These are phyloP conservation scores for Liquidambar formosana DNA, from an alignment of 164 flowering plant genomes.

Conservation along the genomic window DNA sequence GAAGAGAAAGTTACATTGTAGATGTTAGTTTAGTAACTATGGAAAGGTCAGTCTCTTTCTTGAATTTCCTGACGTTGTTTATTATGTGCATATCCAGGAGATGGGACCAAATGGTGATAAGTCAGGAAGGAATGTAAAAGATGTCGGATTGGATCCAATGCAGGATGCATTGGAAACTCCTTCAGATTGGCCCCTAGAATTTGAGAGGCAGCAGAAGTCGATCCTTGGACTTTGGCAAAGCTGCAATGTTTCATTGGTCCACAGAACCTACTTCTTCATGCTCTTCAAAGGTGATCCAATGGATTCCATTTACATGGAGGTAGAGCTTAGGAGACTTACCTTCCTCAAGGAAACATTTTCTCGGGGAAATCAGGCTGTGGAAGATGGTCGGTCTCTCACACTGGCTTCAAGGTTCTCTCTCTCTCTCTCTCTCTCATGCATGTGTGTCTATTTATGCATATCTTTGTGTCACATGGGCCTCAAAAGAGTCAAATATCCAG, in stretches of 20 bases:
- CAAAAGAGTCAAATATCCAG: too few relatives aligned
- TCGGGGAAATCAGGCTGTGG: slow-evolving; percentile 33
- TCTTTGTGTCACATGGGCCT: too few relatives aligned
- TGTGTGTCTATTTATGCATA: not conserved
- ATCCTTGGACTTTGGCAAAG: slow-evolving; percentile 61
- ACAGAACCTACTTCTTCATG: slow-evolving; percentile 71
- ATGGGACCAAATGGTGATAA: slow-evolving; percentile 22
- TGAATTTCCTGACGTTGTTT: not conserved
- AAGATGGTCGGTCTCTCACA: slow-evolving; percentile 36
- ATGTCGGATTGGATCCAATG: slow-evolving; percentile 64
- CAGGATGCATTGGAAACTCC: slow-evolving; percentile 27
- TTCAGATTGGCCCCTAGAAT: slow-evolving; percentile 46
- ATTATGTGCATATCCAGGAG: slow-evolving; percentile 28
- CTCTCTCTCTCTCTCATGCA: slow-evolving; percentile 5
- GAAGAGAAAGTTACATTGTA: too few relatives aligned
- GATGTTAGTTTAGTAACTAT: not conserved
- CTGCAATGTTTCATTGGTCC: slow-evolving; percentile 61
- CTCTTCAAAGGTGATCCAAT: slow-evolving; percentile 62
- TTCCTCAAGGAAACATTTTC: slow-evolving; percentile 55
- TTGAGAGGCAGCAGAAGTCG: slow-evolving; percentile 49
- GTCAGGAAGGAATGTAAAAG: slow-evolving; percentile 37
- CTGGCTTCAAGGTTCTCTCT: slow-evolving; percentile 51
- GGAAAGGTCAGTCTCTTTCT: not conserved
- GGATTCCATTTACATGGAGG: slow-evolving; percentile 72
- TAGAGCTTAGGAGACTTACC: slow-evolving; percentile 59